Percentiles rank a stretch among this genome's conserved stretches.
Evolutionary conservation across 2,329 filamentous ascomycete genomes (phyloP).

Genomic region (Diaporthe capsici): DNA sequence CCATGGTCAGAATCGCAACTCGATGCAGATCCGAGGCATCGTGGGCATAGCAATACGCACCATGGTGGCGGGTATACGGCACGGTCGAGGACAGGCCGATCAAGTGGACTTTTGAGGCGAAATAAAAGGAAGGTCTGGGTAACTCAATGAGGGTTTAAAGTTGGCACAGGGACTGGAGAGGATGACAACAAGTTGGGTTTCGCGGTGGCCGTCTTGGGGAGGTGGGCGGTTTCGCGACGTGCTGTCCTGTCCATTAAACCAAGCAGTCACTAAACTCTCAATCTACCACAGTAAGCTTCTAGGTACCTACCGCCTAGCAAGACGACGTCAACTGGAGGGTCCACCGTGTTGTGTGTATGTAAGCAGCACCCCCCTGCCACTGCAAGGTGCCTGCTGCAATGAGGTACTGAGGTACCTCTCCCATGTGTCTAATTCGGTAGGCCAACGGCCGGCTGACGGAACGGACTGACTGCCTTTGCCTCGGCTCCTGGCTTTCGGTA

Average conservation of each 20-base stretch:
- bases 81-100: neutral
- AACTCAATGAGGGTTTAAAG: neutral
- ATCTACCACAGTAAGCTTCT: conserved; percentile 13
- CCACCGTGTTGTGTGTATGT: conserved; percentile 5
- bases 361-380: neutral
- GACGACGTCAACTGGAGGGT: conserved; percentile 12
- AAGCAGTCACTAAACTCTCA: neutral
- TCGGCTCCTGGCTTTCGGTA: conserved; percentile 32
- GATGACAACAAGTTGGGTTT: neutral
- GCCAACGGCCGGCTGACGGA: conserved; percentile 15
- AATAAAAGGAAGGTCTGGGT: neutral
- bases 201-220: neutral
- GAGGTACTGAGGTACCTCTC: neutral
- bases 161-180: neutral
- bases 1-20: conserved; percentile 30
- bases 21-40: neutral
- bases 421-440: neutral
- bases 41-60: conserved; percentile 34
- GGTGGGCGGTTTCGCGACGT: conserved; percentile 12
- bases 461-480: conserved; percentile 17
- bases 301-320: neutral
- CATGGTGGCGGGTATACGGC: conserved; percentile 39
- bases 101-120: neutral
- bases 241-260: conserved; percentile 31
- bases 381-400: neutral